Evolutionary conservation across 257 asterid species (phyloP).

Genomic region (Nicotiana tomentosiformis): DNA sequence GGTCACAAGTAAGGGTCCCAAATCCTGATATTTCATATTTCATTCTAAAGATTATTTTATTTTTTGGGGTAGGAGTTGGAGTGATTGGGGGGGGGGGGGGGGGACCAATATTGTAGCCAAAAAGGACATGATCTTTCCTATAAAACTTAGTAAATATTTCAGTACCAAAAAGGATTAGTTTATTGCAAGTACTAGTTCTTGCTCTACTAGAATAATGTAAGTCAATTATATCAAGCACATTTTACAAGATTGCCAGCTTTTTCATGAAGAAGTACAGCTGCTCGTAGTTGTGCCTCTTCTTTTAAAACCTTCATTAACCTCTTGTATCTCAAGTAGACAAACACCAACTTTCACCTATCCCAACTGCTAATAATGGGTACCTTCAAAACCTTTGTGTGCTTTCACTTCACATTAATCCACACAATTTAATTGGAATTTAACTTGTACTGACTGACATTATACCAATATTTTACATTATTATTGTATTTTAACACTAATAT

Average conservation of each 20-base stretch:
- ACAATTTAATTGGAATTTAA: too few species aligned
- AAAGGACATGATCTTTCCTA: background rate
- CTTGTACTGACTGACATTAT: too few species aligned
- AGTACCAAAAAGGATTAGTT: background rate
- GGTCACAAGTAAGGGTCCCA: background rate
- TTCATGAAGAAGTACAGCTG: constrained; percentile 13
- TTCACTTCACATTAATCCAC: too few species aligned
- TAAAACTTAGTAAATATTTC: background rate
- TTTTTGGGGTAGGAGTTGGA: background rate
- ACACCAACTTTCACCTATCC: background rate
- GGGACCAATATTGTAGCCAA: background rate
- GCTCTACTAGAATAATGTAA: background rate
- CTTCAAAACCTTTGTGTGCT: too few species aligned
- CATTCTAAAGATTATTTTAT: background rate
- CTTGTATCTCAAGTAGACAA: background rate
- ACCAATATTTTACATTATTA: too few species aligned
- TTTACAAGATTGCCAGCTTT: constrained; percentile 18
- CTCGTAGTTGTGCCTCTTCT: background rate
- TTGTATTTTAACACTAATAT: too few species aligned
- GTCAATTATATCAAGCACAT: constrained; percentile 14
- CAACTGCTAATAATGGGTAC: too few species aligned
- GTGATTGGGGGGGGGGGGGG: background rate
- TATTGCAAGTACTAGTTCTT: constrained; percentile 1
- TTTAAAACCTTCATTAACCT: background rate
- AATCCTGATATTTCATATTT: background rate